These are phyloP conservation scores for Wickerhamomyces mucosus DNA, from an alignment of 805 yeast species.

Conservation along the genomic window DNA sequence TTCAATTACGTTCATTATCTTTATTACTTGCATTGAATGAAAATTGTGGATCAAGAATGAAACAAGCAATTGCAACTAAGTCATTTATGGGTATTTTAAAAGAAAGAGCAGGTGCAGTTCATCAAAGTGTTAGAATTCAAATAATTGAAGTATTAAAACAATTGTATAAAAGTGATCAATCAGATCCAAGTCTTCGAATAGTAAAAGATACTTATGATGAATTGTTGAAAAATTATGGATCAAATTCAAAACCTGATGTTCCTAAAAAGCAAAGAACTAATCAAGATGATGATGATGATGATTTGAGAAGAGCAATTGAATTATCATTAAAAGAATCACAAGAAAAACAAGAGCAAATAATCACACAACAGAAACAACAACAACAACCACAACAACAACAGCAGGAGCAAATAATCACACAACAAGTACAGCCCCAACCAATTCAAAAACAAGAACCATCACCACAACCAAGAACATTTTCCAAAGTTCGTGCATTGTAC, in stretches of 20 bases:
- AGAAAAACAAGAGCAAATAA: conserved; percentile 10
- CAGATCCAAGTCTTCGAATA: conserved; percentile 69
- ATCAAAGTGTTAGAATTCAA: conserved; percentile 54
- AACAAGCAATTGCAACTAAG: conserved; percentile 51
- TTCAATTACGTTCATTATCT: conserved; percentile 48
- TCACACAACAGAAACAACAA: conserved; percentile 9
- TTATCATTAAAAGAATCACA: conserved; percentile 40
- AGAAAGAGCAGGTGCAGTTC: conserved; percentile 45
- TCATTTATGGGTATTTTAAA: conserved; percentile 43
- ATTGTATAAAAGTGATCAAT: conserved; percentile 50
- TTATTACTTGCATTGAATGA: conserved; percentile 56
- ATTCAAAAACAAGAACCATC: conserved; percentile 10
- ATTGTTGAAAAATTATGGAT: conserved; percentile 34
- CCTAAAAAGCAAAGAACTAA: conserved; percentile 48
- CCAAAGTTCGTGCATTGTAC: conserved; percentile 76
- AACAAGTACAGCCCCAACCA: conserved; percentile 12
- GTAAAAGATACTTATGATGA: conserved; percentile 52
- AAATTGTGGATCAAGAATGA: conserved; percentile 66
- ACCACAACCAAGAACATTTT: conserved; percentile 24
- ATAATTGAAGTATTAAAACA: conserved; percentile 62
- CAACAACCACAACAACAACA: conserved; percentile 9
- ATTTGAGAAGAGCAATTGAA: conserved; percentile 65
- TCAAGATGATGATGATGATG: conserved; percentile 60
- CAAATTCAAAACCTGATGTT: conserved; percentile 31
- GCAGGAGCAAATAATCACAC: conserved; percentile 9